Conservation (phyloP, 306 rosid species). For the Pyrus betulifolia region DNA sequence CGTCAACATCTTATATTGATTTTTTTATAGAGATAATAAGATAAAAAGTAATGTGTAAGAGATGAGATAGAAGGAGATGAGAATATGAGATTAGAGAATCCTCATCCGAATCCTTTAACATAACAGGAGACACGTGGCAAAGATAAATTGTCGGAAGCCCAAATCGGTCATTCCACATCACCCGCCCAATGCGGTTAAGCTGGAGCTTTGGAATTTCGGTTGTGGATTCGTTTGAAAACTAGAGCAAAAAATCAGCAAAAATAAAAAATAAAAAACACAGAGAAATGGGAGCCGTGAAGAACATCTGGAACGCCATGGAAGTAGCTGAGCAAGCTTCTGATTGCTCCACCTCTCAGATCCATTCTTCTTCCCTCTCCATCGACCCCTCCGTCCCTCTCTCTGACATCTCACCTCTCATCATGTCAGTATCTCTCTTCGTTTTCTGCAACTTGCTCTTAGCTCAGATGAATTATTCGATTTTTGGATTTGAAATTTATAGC, state of each 20-base stretch:
- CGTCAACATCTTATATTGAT: too few relatives aligned
- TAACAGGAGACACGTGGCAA: neutral
- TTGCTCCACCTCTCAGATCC: slow-evolving; percentile 33
- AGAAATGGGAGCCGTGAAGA: slow-evolving; percentile 42
- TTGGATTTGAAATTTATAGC: neutral
- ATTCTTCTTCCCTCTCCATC: slow-evolving; percentile 42
- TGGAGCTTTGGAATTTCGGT: neutral
- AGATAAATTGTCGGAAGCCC: neutral
- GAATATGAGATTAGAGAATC: too few relatives aligned
- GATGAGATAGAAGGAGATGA: fast-evolving
- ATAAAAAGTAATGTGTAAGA: too few relatives aligned
- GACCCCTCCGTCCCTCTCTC: slow-evolving; percentile 55
- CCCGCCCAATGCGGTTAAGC: neutral
- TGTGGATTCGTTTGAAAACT: neutral
- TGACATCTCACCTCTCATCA: slow-evolving; percentile 38
- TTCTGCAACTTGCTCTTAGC: neutral
- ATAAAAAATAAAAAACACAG: neutral
- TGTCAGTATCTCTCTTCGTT: slow-evolving; percentile 37
- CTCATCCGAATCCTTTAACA: too few relatives aligned
- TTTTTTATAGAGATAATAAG: too few relatives aligned
- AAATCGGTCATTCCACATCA: neutral
- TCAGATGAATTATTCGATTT: neutral
- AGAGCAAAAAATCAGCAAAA: neutral
- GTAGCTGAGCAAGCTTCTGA: slow-evolving; percentile 36
- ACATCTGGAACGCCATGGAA: slow-evolving; percentile 57